A percentile compares a stretch with the other conserved stretches of the same genome.
phyloP scores from a whole-genome alignment of 2,329 filamentous ascomycete species.

The Rhinocladiella similis region DNA sequence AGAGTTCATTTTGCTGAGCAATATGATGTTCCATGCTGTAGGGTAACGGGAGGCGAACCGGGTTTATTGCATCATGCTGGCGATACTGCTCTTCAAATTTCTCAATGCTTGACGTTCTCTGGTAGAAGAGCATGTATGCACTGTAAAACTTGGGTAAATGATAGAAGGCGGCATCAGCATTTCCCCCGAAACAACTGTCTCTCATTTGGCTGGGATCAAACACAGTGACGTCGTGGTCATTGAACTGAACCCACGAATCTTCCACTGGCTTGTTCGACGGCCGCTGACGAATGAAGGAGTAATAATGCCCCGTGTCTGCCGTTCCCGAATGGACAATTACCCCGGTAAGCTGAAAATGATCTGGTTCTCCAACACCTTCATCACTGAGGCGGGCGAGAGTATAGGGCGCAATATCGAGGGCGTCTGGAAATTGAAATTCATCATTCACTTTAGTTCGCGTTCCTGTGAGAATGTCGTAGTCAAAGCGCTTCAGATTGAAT shows the following conservation, averaged over 20 bases:
- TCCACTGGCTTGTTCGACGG: slow-evolving; percentile 51
- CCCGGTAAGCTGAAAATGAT: slow-evolving; percentile 91
- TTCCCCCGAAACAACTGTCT: slow-evolving; percentile 76
- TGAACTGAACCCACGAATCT: slow-evolving; percentile 82
- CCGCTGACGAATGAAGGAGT: slow-evolving; percentile 87
- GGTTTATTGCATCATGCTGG: slow-evolving; percentile 48
- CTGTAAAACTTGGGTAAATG: slow-evolving; percentile 68
- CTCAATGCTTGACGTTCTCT: slow-evolving; percentile 69
- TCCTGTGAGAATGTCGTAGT: slow-evolving; percentile 61
- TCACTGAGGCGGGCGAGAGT: slow-evolving; percentile 81
- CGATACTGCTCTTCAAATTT: slow-evolving; percentile 53
- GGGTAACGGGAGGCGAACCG: slow-evolving; percentile 50
- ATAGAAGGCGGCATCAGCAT: slow-evolving; percentile 51
- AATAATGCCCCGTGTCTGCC: slow-evolving; percentile 94
- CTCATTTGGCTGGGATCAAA: slow-evolving; percentile 77
- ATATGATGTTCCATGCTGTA: slow-evolving; percentile 56
- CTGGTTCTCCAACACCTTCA: slow-evolving; percentile 58
- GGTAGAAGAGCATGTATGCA: slow-evolving; percentile 98
- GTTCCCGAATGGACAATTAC: slow-evolving; percentile 91
- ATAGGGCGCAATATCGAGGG: slow-evolving; percentile 85
- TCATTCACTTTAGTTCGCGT: slow-evolving; percentile 93
- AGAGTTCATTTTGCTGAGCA: slow-evolving; percentile 67
- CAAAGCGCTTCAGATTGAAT: slow-evolving; percentile 76
- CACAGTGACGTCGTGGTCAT: slow-evolving; percentile 76
- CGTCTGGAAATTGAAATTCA: slow-evolving; percentile 80